Evolutionary conservation across 352 stramenopile genomes (phyloP).

Genomic region (Poterioochromonas sp.): DNA sequence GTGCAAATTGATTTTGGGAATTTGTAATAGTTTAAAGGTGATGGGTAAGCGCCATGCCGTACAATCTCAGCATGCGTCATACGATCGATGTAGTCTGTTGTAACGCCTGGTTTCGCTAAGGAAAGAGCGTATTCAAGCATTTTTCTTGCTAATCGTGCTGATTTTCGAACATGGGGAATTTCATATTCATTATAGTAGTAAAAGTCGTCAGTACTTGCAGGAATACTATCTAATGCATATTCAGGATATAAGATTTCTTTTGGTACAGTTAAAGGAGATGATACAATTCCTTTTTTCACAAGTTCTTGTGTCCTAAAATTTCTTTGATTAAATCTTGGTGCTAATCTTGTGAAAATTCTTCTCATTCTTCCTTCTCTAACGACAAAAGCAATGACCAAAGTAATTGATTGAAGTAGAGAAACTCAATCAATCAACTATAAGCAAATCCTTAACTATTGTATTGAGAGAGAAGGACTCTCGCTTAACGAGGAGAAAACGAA

Average conservation of each 20-base stretch:
- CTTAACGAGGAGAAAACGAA: no score
- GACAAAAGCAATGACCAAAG: no score
- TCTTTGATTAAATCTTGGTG: no score
- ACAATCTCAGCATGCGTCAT: slow-evolving; percentile 80
- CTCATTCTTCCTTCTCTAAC: no score
- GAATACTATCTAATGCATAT: not conserved
- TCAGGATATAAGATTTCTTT: not conserved
- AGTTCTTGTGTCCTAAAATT: no score
- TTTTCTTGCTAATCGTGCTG: slow-evolving; percentile 50
- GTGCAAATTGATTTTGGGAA: slow-evolving; percentile 87
- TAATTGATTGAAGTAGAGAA: no score
- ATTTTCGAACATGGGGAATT: slow-evolving; percentile 6
- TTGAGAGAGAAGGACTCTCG: no score
- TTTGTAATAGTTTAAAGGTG: slow-evolving; percentile 73
- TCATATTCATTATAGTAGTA: not conserved
- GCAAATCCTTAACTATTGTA: no score
- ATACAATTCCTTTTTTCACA: not conserved
- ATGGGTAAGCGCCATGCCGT: slow-evolving; percentile 61
- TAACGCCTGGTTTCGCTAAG: slow-evolving; percentile 58
- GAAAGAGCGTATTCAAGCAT: slow-evolving; percentile 53
- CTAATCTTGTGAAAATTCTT: no score
- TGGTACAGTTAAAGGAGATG: not conserved
- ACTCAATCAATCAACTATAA: no score
- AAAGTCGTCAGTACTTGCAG: not conserved
- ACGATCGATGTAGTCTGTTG: slow-evolving; percentile 85